Percentiles rank a stretch among this genome's conserved stretches.
Conservation (phyloP, 805 yeast genomes). For the Lipomyces spencermartinsiae region DNA sequence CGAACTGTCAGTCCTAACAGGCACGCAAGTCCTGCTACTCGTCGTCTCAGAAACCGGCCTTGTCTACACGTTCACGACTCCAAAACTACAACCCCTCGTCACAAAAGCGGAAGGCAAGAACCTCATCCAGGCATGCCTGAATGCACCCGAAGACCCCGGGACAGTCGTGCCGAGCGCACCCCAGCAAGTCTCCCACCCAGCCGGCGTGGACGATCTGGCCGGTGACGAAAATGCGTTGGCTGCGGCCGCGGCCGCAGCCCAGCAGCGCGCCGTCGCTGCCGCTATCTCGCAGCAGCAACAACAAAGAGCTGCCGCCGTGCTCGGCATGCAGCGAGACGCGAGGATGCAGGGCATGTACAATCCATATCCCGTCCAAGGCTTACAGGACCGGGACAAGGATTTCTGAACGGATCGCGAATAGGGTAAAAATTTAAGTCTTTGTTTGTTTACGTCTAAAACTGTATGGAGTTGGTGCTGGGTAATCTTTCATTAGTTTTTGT, state of each 20-base stretch:
- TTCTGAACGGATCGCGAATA: conserved; percentile 11
- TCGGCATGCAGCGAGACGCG: conserved; percentile 25
- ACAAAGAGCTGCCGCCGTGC: conserved; percentile 23
- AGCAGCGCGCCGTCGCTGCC: conserved; percentile 27
- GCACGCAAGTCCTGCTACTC: conserved; percentile 91
- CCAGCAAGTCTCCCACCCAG: conserved; percentile 2
- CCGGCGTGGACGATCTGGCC: conserved; percentile 31
- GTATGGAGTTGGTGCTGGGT: conserved; percentile 4
- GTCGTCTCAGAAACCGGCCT: conserved; percentile 99
- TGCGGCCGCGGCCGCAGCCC: conserved; percentile 26
- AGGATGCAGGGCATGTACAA: conserved; percentile 30
- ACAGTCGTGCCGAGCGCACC: conserved; percentile 11
- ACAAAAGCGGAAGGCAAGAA: conserved; percentile 97
- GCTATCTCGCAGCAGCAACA: conserved; percentile 30
- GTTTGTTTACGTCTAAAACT: not conserved
- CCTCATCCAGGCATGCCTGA: conserved; percentile 93
- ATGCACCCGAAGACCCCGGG: conserved; percentile 67
- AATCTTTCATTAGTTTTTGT: not conserved
- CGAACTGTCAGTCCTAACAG: conserved; percentile 93
- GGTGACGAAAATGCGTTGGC: conserved; percentile 22
- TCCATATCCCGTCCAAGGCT: conserved; percentile 34
- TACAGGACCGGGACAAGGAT: conserved; percentile 35
- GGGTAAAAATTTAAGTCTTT: conserved; percentile 1
- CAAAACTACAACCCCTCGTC: conserved; percentile 96
- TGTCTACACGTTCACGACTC: conserved; percentile 98